Conservation (phyloP, 148 eudicot genomes). For the Linanthus parryae region DNA sequence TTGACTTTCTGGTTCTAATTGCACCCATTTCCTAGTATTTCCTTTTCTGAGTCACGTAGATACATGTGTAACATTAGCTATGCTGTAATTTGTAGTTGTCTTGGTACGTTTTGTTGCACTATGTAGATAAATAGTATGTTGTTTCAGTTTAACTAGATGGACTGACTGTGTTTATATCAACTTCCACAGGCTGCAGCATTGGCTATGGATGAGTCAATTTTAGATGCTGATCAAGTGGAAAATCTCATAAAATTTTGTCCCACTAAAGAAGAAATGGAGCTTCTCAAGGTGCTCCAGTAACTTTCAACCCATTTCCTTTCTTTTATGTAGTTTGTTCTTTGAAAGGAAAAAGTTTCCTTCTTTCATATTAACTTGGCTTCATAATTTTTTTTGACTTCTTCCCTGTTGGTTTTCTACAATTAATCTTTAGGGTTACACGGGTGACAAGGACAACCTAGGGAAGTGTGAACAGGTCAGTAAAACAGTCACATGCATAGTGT, state of each 20-base stretch:
- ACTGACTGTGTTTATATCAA: slow-evolving; percentile 9
- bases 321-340: too few species aligned
- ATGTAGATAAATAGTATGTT: too few species aligned
- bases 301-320: too few species aligned
- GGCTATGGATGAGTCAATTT: slow-evolving; percentile 84
- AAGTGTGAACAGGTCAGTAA: slow-evolving; percentile 90
- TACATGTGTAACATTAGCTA: too few species aligned
- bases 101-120: too few species aligned
- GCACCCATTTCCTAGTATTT: too few species aligned
- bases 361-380: too few species aligned
- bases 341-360: too few species aligned
- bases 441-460: slow-evolving; percentile 75
- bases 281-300: slow-evolving; percentile 78
- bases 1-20: too few species aligned
- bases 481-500: background rate
- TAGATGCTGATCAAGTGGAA: slow-evolving; percentile 99
- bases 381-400: slow-evolving; percentile 14
- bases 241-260: slow-evolving; percentile 96
- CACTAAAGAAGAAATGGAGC: slow-evolving; percentile 97
- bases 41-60: too few species aligned
- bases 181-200: slow-evolving; percentile 75
- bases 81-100: too few species aligned
- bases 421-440: slow-evolving; percentile 56
- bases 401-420: too few species aligned
- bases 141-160: background rate